Conservation (phyloP, 148 eudicot species). For the Arbutus unedo region DNA sequence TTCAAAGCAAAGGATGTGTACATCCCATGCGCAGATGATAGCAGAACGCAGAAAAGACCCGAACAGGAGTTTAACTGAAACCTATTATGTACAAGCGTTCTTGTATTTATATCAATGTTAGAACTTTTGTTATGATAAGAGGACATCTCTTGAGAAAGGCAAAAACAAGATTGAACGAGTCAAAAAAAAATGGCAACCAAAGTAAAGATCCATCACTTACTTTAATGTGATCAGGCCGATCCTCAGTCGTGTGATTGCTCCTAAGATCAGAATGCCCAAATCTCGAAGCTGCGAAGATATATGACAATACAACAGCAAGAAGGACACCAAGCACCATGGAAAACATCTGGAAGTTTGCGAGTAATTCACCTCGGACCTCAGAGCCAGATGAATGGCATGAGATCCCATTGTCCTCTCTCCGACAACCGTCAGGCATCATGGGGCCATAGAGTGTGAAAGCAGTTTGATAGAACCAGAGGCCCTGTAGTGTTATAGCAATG, state of each 20-base stretch:
- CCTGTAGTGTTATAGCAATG: constrained; percentile 73
- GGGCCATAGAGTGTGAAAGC: constrained; percentile 83
- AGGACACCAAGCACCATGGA: constrained; percentile 49
- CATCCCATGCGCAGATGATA: not conserved
- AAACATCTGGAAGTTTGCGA: constrained; percentile 80
- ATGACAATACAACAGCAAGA: constrained; percentile 33
- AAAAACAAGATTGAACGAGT: not conserved
- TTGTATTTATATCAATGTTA: not conserved
- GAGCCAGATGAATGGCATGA: constrained; percentile 43
- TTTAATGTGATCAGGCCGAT: not conserved
- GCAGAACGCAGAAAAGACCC: not conserved
- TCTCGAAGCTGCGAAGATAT: constrained; percentile 43
- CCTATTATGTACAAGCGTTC: not conserved
- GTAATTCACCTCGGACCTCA: constrained; percentile 61
- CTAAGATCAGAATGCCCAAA: constrained; percentile 25
- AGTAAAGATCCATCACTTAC: not conserved
- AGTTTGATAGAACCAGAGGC: constrained; percentile 95
- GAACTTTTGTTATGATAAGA: not conserved
- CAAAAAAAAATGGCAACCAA: not conserved
- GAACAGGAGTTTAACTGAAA: not conserved
- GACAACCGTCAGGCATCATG: constrained; percentile 78
- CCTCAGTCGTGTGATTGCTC: constrained; percentile 17
- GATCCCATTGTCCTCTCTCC: constrained; percentile 44
- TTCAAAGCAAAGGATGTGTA: not conserved
- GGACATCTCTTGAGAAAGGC: not conserved